Evolutionary conservation across 2,329 filamentous ascomycete genomes (phyloP), one percentile per base, ranked within the genome.

Genomic region (Diaporthe helianthi): DNA sequence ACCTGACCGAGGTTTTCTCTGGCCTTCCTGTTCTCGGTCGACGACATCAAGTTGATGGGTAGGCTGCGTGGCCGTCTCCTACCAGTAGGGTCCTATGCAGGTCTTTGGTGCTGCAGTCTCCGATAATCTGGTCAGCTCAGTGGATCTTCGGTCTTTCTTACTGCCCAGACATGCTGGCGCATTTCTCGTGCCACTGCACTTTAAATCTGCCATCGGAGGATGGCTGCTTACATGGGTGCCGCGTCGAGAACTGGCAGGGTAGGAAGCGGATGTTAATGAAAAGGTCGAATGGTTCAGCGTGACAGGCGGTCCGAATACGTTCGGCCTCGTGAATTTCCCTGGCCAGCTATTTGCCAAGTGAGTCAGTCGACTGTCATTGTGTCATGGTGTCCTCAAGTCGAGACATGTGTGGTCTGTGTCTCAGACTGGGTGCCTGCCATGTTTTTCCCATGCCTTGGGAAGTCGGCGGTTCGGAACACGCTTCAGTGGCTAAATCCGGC

Each of bases 381-480:
- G 49, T 17, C 17, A 19, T 22, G 13, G 13, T 5, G 5, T 15
- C 36, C 36, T 13, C 36, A 31, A 33, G 17, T 65, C 33, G 29
- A 58, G 36, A 68, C 44, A 53, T 36, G n/a, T 24, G 29, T 61
- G 46, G 17, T 44, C 26, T 31, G 24, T 66, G 61, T 61, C 60
- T 71, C 33, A 69, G 66, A 69, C 69, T 65, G 53, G 65, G 66
- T 65, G 22, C 46, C 47, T 67, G n/a, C n/a, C 17, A 15, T 52
- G 24, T 60, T 41, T 47, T n/a, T 44, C 44, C 26, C 58, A 22
- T 26, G 22, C 22, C 31, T 29, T 29, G 52, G 33, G 1, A 15
- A 38, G n/a, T 19, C 29, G 31, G 44, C 41, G n/a, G 29, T 10
- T 49, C 41, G 52, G 52, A 17, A 10, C 17, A 9, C 22, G 41